Base-by-base conservation (phyloP, 495 filamentous ascomycete genomes). In the Hypomontagnella submonticulosa region DNA sequence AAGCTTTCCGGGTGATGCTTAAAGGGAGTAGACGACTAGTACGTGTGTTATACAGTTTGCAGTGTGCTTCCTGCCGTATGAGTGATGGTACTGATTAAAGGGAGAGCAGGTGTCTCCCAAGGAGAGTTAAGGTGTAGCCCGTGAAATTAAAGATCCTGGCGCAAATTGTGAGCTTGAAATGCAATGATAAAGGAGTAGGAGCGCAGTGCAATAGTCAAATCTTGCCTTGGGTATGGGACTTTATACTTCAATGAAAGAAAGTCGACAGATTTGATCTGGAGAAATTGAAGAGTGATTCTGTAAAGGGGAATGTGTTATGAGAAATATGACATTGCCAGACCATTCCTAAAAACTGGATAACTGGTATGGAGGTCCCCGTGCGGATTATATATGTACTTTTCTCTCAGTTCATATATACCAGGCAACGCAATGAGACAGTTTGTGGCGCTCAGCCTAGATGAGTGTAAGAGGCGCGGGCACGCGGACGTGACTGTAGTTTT, bases 91-190 rank as follows among this genome's bases (percentile, higher is more conserved):
- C 32, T 36, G 20, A 16, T 55, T 13, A 19, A 40, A 23, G 37
- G 37, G 8, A 50, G 27, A 55, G 23, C 36, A 50, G 48, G 13
- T 44, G 32, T 36, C 9, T 12, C 16, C 44, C 18, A 16, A 38
- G 16, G 48, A 68, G 52, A 49, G 51, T 65, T 69, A 69, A 69
- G 61, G 66, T 69, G 66, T 43, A 60, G 33, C 0, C 53, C 27
- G 48, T 42, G 30, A 42, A 43, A 46, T 8, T 40, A 55, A 42
- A 48, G 19, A 48, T 37, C 7, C 50, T 54, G 49, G 55, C 15
- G 38, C 33, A 49, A 60, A 59, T 60, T 13, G 47, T 59, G 18
- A 60, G 57, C 47, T 56, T 16, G 44, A 61, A n/a, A 56, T 50
- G 50, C 9, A 61, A 57, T 23, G 47, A 10, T 33, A 50, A 61